Evolutionary conservation across 129 eudicot genomes (phyloP).

Genomic region (Dittrichia graveolens): DNA sequence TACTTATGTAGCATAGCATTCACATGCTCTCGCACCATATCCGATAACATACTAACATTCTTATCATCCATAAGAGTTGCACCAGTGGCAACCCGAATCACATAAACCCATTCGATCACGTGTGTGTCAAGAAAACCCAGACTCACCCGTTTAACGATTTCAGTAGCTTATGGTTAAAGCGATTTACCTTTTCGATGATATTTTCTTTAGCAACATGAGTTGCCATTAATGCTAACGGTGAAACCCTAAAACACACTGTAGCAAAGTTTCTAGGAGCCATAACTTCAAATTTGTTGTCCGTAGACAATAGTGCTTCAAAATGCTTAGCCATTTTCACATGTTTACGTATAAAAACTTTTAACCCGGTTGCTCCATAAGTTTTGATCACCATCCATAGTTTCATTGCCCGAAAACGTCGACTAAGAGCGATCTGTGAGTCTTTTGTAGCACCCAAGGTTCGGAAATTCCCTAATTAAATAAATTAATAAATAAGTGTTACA

Average conservation of each 20-base stretch:
- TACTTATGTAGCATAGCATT: not conserved
- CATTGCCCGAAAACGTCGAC: conserved; percentile 12
- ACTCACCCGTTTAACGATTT: conserved; percentile 2
- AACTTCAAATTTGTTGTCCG: conserved; percentile 38
- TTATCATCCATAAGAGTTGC: conserved; percentile 10
- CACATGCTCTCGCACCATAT: conserved; percentile 14
- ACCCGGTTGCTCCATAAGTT: conserved; percentile 30
- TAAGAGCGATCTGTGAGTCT: conserved; percentile 35
- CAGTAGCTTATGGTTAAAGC: not conserved
- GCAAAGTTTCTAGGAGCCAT: conserved; percentile 35
- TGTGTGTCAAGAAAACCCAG: conserved; percentile 18
- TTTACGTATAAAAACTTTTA: no score
- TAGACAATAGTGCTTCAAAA: conserved; percentile 25
- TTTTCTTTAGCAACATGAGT: not conserved
- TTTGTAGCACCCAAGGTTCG: no score
- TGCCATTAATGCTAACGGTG: not conserved
- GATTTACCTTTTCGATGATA: not conserved
- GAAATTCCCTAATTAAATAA: no score
- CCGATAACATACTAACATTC: conserved; percentile 11
- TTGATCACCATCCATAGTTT: conserved; percentile 21
- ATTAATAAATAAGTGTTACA: no score
- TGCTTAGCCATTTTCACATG: conserved; percentile 33
- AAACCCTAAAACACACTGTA: conserved; percentile 21
- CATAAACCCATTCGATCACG: conserved; percentile 16
- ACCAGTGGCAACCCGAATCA: conserved; percentile 20